These are phyloP conservation scores for Paramecium bursaria DNA, from an alignment of 73 alveolate genomes.

Conservation along the genomic window DNA sequence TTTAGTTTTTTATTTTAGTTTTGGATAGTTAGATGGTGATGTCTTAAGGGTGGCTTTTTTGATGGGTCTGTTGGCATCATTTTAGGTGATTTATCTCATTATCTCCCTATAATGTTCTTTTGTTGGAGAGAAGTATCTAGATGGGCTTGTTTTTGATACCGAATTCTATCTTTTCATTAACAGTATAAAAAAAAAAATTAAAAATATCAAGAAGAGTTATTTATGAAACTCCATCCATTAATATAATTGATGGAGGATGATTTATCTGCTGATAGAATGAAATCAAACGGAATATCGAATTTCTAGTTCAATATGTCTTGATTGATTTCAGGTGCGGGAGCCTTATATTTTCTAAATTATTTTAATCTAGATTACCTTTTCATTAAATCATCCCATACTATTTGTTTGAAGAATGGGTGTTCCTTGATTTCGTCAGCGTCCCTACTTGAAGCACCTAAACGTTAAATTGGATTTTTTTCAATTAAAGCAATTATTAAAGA, in stretches of 20 bases:
- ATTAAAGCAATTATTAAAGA: conserved; percentile 57
- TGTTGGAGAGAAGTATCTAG: conserved; percentile 45
- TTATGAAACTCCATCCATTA: conserved; percentile 67
- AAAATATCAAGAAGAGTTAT: conserved; percentile 35
- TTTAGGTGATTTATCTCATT: conserved; percentile 12
- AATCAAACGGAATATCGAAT: conserved; percentile 56
- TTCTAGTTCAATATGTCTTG: conserved; percentile 19
- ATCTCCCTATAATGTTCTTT: background rate
- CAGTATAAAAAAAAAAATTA: conserved; percentile 39
- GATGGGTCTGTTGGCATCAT: conserved; percentile 20
- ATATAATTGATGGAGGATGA: conserved; percentile 48
- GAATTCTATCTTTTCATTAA: conserved; percentile 64
- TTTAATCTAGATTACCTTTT: conserved; percentile 10
- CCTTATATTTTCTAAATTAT: conserved; percentile 61
- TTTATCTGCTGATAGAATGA: conserved; percentile 54
- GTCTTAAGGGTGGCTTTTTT: background rate
- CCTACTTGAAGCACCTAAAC: conserved; percentile 78
- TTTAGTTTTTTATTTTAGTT: background rate
- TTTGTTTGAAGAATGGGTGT: conserved; percentile 84
- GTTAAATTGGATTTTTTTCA: conserved; percentile 78
- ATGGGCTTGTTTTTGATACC: conserved; percentile 24
- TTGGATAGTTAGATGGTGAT: too few relatives aligned
- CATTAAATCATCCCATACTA: conserved; percentile 78
- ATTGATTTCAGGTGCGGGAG: conserved; percentile 60
- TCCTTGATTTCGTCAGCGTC: conserved; percentile 88